These are phyloP conservation scores for Echinochloa phyllopogon DNA, from an alignment of 176 grass and related monocot genomes.

Conservation along the genomic window DNA sequence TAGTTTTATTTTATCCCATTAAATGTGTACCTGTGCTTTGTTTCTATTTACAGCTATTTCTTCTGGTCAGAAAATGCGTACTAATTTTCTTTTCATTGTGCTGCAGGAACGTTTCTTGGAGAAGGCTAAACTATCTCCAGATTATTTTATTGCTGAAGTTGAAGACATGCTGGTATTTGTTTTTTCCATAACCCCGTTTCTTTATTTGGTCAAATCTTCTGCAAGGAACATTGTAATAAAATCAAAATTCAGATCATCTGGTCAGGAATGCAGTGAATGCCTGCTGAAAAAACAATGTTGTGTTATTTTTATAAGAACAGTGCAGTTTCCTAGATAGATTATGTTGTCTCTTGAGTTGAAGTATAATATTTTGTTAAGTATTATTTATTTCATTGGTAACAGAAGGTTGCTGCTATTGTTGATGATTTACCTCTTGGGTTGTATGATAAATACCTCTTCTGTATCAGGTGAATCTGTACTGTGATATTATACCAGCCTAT, in stretches of 20 bases:
- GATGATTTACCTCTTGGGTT: conserved; percentile 80
- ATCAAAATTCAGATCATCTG: conserved; percentile 28
- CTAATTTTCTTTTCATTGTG: conserved; percentile 39
- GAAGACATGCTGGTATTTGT: conserved; percentile 82
- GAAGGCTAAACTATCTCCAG: conserved; percentile 88
- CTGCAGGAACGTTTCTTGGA: conserved; percentile 88
- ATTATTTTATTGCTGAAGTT: conserved; percentile 95
- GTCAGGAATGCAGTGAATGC: not conserved
- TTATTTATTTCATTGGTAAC: conserved; percentile 42
- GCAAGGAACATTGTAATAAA: conserved; percentile 4
- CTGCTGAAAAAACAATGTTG: conserved; percentile 1
- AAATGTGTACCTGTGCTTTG: conserved; percentile 4
- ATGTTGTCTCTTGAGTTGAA: conserved; percentile 18
- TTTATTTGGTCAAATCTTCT: conserved; percentile 29
- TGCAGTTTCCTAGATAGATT: not conserved
- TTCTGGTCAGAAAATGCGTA: conserved; percentile 3
- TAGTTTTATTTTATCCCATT: conserved; percentile 15
- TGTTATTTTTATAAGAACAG: conserved; percentile 24
- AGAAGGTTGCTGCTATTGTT: conserved; percentile 94
- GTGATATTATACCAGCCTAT: conserved; percentile 16
- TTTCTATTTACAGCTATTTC: conserved; percentile 37
- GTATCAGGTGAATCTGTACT: conserved; percentile 63
- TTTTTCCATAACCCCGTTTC: conserved; percentile 18
- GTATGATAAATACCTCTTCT: conserved; percentile 95
- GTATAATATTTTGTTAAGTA: conserved; percentile 25